A percentile compares a stretch with the other conserved stretches of the same genome.
Evolutionary conservation across 2,329 filamentous ascomycete genomes (phyloP).

Genomic region (Ceratocystis alfenasii): DNA sequence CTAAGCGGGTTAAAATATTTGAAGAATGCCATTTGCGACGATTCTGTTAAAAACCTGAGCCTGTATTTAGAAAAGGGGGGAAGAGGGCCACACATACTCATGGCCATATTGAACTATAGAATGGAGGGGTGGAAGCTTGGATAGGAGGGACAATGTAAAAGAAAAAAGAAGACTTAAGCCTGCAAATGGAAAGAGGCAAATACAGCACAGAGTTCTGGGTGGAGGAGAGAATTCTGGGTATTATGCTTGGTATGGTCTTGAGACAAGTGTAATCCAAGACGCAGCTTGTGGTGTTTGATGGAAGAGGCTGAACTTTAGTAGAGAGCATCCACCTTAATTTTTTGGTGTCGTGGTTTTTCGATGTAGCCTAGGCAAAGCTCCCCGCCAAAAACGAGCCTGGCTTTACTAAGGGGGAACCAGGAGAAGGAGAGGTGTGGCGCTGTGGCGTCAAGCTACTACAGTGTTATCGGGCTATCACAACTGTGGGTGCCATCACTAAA

Average conservation of each 20-base stretch:
- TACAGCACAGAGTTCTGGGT: slow-evolving; percentile 11
- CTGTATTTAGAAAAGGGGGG: slow-evolving; percentile 1
- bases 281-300: slow-evolving; percentile 9
- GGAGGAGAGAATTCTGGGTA: slow-evolving; percentile 10
- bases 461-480: neutral
- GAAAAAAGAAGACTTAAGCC: slow-evolving; percentile 11
- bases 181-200: neutral
- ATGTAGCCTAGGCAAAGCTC: slow-evolving; percentile 18
- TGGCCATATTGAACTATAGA: slow-evolving; percentile 29
- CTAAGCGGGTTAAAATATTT: neutral
- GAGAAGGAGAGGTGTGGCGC: slow-evolving; percentile 11
- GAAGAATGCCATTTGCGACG: neutral
- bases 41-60: neutral
- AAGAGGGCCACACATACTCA: slow-evolving; percentile 30
- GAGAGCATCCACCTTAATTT: slow-evolving; percentile 21
- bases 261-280: slow-evolving; percentile 9
- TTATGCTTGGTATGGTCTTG: neutral
- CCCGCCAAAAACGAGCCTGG: slow-evolving; percentile 16
- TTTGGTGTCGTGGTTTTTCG: slow-evolving; percentile 22
- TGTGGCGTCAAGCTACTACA: neutral
- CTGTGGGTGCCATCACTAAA: neutral
- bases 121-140: slow-evolving; percentile 19
- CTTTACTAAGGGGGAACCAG: slow-evolving; percentile 2
- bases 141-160: slow-evolving; percentile 13
- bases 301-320: slow-evolving; percentile 18